A percentile compares a stretch with the other conserved stretches of the same genome.
Conservation (phyloP, 2,329 filamentous ascomycete genomes). For the Neopestalotiopsis sp. region DNA sequence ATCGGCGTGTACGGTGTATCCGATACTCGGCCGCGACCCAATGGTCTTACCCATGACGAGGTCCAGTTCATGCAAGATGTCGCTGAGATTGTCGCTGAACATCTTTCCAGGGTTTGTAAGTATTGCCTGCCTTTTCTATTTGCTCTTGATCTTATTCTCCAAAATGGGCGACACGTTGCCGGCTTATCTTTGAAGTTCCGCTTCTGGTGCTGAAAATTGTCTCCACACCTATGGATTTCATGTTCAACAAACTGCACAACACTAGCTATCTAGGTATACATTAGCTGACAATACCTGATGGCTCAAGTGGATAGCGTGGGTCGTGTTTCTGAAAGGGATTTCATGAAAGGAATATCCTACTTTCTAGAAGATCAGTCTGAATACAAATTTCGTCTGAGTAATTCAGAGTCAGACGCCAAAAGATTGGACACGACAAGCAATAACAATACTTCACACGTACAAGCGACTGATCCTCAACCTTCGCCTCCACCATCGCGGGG, state of each 20-base stretch:
- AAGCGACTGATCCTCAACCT: slow-evolving; percentile 24
- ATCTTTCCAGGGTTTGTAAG: slow-evolving; percentile 58
- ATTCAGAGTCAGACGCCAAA: slow-evolving; percentile 21
- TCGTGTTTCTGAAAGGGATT: slow-evolving; percentile 29
- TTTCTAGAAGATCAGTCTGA: slow-evolving; percentile 30
- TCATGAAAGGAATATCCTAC: slow-evolving; percentile 30
- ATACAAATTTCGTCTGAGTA: slow-evolving; percentile 29
- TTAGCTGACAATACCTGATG: slow-evolving; percentile 12
- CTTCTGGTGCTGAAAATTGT: background rate
- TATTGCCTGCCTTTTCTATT: slow-evolving; percentile 25
- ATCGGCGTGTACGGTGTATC: slow-evolving; percentile 28
- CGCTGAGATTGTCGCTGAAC: slow-evolving; percentile 61
- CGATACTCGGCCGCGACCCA: slow-evolving; percentile 35
- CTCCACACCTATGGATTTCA: background rate
- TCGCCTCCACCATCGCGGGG: slow-evolving; percentile 21
- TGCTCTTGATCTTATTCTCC: background rate
- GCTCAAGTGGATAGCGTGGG: slow-evolving; percentile 26
- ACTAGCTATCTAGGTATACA: background rate
- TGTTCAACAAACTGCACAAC: background rate
- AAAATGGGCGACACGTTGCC: background rate
- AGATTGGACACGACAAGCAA: slow-evolving; percentile 2
- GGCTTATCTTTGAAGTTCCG: background rate
- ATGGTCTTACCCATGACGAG: slow-evolving; percentile 53
- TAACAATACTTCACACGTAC: slow-evolving; percentile 16
- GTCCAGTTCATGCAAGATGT: slow-evolving; percentile 62